Evolutionary conservation across 352 stramenopile species (phyloP), one percentile per base, ranked within the genome.

Genomic region (Halophytophthora polymorphica): DNA sequence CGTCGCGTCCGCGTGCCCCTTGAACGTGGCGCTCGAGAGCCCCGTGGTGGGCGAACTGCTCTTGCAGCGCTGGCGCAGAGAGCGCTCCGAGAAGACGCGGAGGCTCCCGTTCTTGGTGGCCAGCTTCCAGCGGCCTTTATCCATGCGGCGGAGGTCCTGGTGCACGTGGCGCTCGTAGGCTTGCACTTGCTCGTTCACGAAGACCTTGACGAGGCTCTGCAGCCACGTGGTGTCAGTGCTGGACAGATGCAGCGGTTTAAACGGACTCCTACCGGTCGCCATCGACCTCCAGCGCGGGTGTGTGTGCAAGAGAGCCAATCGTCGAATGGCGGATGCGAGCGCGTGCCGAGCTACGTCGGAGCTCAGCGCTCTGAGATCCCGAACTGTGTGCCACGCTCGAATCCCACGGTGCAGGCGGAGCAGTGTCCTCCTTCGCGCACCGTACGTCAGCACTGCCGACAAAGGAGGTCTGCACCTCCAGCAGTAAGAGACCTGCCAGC

Each of bases 121-220:
- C 25, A 59, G 39, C 46, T 66, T 71, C 67, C 67, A 77, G 33
- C 43, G 52, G 35, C 47, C 49, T 14, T 58, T 49, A 22, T 73
- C 64, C 34, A 77, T 22, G 21, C 41, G 50, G 10, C 65, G 50
- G 8, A 54, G 37, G 19, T 65, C 66, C 28, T 70, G 34, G 31
- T 65, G 45, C 21, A 71, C 15, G 25, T 73, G 61, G 33, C 48
- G 45, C 22, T 77, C 67, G 43, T 69, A 77, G 36, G 28, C 40
- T 1, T 48, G 38, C 10, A 77, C 39, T 33, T 68, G 61, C 8
- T 64, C 37, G 1, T 57, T 49, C 2, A 77, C 63, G 17, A 77
- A 57, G 6, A 65, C 49, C 8, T 69, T 49, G 3, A 61, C 67
- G 35, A 73, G 50, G 21, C 59, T 47, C 31, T 55, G 52, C n/a